Evolutionary conservation across 2,329 filamentous ascomycete genomes (phyloP), one percentile per base, ranked within the genome.

Genomic region (Alternaria brassicicola): DNA sequence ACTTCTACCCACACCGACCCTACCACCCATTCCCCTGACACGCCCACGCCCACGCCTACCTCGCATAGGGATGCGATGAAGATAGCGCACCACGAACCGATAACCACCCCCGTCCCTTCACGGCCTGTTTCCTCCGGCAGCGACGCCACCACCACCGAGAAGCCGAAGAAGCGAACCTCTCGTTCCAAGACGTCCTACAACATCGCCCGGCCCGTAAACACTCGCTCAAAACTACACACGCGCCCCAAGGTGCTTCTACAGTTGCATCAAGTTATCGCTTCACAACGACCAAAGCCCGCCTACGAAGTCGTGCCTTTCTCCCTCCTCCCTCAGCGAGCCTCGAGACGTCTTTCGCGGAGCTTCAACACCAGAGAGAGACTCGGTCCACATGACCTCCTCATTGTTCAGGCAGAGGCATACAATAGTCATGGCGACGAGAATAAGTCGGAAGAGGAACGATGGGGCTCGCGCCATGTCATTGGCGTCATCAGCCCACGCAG

Each of bases 271-370:
- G 74, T 92, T n/a, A 81, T 84, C 2, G 77, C 82, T 38, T 83
- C 86, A 60, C 81, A 71, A 50, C 85, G 90, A 23, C 88, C 89
- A 0, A 82, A 83, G 50, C 90, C 90, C 1, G 84, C 86, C 4
- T 87, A 91, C 63, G 90, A 94, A 66, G 85, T 92, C n/a, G 84
- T 92, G 39, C 89, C 90, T 0, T 86, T 88, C 2, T 85, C 85
- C n/a, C 80, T 85, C 13, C 79, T 89, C 38, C 83, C 43, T 78
- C 84, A 59, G 78, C 83, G 72, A 28, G 73, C 73, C 19, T 70
- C 74, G 1, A 57, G 79, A 61, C 51, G 81, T 83, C 63, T 86
- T 86, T 86, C 88, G 0, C 83, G 85, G 6, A 82, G 90, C 47
- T 88, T 90, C 67, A 82, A 84, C 51, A 83, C 84, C 21, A 87